Conservation (phyloP, 257 asterid genomes). For the Solanum sitiens region DNA sequence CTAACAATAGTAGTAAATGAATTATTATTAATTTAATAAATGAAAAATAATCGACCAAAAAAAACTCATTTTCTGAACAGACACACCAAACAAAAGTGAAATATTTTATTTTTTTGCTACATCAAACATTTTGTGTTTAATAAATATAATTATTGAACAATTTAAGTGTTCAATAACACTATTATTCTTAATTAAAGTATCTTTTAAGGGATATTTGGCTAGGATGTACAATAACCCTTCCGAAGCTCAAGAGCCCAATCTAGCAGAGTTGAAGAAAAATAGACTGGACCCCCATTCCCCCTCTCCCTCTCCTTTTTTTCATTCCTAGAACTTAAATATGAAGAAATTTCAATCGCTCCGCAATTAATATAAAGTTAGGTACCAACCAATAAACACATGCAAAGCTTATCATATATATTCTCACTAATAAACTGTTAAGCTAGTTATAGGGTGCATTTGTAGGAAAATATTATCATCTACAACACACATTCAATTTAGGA, state of each 20-base stretch:
- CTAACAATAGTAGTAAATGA: not conserved
- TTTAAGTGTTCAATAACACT: too few species aligned
- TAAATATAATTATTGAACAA: too few species aligned
- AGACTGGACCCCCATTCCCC: too few species aligned
- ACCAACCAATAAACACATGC: not conserved
- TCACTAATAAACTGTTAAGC: not conserved
- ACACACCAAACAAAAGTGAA: not conserved
- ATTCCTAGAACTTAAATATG: fast-evolving
- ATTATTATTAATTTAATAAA: too few species aligned
- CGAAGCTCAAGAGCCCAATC: not conserved
- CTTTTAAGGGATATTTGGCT: not conserved
- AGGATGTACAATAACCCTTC: not conserved
- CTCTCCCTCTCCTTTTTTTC: too few species aligned
- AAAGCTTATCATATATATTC: not conserved
- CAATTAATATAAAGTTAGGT: not conserved
- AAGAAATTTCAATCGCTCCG: not conserved
- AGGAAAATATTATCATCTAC: not conserved
- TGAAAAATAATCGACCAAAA: not conserved
- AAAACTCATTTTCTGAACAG: not conserved
- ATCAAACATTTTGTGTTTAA: not conserved
- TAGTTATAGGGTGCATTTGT: not conserved
- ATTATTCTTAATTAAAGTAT: not conserved
- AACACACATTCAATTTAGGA: not conserved
- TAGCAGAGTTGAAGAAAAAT: too few species aligned
- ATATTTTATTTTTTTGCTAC: too few species aligned